Conservation (phyloP, 2,329 filamentous ascomycete genomes). For the Pestalotiopsis sp. region DNA sequence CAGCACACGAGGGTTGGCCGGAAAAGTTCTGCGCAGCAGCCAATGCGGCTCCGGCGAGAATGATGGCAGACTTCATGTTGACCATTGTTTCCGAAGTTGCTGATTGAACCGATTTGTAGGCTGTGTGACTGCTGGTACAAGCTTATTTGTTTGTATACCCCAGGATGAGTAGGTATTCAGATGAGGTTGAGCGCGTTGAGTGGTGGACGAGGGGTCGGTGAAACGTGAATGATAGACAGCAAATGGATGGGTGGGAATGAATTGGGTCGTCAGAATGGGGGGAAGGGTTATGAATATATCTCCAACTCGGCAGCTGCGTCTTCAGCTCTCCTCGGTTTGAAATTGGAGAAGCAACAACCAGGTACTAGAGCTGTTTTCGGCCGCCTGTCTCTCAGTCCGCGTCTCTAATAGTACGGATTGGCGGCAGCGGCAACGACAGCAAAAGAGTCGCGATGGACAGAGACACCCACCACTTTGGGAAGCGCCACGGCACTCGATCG, state of each 20-base stretch:
- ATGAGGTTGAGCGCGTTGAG: too few species aligned
- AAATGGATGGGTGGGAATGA: too few species aligned
- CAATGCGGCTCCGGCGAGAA: conserved; percentile 28
- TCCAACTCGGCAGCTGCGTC: not conserved
- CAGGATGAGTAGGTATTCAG: too few species aligned
- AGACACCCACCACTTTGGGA: not conserved
- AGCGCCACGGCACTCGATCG: not conserved
- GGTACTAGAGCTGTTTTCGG: not conserved
- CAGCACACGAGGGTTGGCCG: conserved; percentile 38
- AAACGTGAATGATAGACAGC: too few species aligned
- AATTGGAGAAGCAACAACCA: not conserved
- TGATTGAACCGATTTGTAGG: not conserved
- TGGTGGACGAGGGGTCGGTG: too few species aligned
- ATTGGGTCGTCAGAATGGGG: too few species aligned
- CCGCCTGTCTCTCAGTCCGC: not conserved
- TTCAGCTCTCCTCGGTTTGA: not conserved
- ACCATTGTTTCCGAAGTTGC: not conserved
- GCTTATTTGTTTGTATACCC: not conserved
- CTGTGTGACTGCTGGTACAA: not conserved
- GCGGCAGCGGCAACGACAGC: not conserved
- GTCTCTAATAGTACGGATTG: not conserved
- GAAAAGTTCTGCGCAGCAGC: conserved; percentile 34
- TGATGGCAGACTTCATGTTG: conserved; percentile 30
- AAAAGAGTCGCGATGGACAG: not conserved
- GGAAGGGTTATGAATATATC: not conserved